These are phyloP conservation scores for Castanea sativa DNA, from an alignment of 306 rosid species.

Conservation along the genomic window DNA sequence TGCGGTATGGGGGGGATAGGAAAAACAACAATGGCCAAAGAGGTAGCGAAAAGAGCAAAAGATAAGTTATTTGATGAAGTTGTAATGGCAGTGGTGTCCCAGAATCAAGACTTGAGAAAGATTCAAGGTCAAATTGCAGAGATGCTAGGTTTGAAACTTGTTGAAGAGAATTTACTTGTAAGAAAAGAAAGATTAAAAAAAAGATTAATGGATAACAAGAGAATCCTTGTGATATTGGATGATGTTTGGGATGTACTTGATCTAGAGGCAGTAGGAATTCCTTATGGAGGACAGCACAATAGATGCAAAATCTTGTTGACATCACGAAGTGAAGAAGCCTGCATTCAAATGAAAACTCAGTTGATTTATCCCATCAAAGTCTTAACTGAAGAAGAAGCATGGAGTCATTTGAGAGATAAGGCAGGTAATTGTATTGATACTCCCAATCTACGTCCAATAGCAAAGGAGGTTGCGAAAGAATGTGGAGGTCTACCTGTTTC, in stretches of 20 bases:
- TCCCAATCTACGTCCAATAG: too few relatives aligned
- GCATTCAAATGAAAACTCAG: too few relatives aligned
- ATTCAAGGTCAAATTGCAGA: constrained; percentile 28
- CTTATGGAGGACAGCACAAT: not conserved
- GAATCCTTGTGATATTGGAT: constrained; percentile 32
- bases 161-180: constrained; percentile 5
- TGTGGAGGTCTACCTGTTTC: too few relatives aligned
- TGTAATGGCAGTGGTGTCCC: constrained; percentile 24
- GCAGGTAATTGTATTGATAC: too few relatives aligned
- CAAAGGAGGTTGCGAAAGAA: too few relatives aligned
- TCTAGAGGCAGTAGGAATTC: constrained; percentile 29
- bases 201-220: not conserved
- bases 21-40: constrained; percentile 25
- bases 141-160: constrained; percentile 16
- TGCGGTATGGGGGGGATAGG: constrained; percentile 41
- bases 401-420: too few relatives aligned
- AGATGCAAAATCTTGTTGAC: too few relatives aligned
- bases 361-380: too few relatives aligned
- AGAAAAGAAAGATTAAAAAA: not conserved
- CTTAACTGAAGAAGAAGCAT: too few relatives aligned
- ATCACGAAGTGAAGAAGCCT: too few relatives aligned
- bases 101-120: constrained; percentile 10
- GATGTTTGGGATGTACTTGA: constrained; percentile 37
- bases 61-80: too few relatives aligned
- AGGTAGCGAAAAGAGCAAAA: not conserved